These are phyloP conservation scores for Papiliotrema laurentii DNA, from an alignment of 1,284 basidiomycete species.

Conservation along the genomic window DNA sequence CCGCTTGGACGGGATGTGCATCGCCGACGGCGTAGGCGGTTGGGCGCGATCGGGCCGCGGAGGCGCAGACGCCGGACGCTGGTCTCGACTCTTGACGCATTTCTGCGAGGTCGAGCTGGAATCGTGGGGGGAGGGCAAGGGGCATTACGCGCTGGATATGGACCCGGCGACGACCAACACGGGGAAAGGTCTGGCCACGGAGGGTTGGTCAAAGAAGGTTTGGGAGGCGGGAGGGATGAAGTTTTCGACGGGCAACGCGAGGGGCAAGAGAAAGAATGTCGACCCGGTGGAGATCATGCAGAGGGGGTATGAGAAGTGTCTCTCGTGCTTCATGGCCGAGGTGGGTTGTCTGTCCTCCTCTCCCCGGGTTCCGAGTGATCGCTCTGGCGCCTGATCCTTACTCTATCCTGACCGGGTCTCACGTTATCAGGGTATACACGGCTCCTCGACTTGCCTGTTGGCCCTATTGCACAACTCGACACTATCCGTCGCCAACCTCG, in stretches of 20 bases:
- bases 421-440: conserved; percentile 50
- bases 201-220: conserved; percentile 11
- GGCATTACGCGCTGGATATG: conserved; percentile 25
- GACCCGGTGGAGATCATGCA: conserved; percentile 59
- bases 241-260: background rate
- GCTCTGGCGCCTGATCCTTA: too few species aligned
- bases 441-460: conserved; percentile 55
- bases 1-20: conserved; percentile 41
- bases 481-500: conserved; percentile 82
- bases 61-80: conserved; percentile 42
- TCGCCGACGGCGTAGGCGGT: conserved; percentile 49
- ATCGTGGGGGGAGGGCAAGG: conserved; percentile 39
- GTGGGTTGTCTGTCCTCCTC: too few species aligned
- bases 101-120: conserved; percentile 42
- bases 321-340: conserved; percentile 48
- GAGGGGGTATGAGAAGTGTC: conserved; percentile 55
- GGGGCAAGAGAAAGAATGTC: conserved; percentile 25
- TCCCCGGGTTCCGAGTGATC: too few species aligned
- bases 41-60: conserved; percentile 39
- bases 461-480: conserved; percentile 64
- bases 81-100: conserved; percentile 44
- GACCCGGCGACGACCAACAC: background rate
- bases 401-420: background rate
- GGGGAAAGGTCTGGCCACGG: background rate
- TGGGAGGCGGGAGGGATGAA: conserved; percentile 7